phyloP scores from a whole-genome alignment of 1,139 yeast genomes.

The Geotrichum candidum region DNA sequence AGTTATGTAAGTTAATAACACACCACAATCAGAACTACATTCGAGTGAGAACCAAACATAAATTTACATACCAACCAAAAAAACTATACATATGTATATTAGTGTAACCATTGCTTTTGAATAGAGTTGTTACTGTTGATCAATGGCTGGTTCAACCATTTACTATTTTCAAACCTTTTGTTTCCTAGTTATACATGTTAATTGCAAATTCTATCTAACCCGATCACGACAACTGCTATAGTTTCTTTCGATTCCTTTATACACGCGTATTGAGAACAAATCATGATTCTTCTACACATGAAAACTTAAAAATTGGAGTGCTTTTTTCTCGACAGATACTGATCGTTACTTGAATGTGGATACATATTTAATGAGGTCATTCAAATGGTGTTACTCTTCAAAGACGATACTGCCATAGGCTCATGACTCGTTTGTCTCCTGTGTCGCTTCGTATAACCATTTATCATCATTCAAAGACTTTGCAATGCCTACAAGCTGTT shows the following conservation, averaged over 20 bases:
- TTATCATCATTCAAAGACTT: constrained; percentile 14
- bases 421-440: background rate
- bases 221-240: too few relatives aligned
- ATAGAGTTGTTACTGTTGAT: too few relatives aligned
- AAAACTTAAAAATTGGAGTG: background rate
- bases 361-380: background rate
- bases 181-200: too few relatives aligned
- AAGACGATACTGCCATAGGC: background rate
- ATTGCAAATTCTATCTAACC: too few relatives aligned
- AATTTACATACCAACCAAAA: background rate
- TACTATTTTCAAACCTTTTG: too few relatives aligned
- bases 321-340: background rate
- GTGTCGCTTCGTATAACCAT: constrained; percentile 12
- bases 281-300: background rate
- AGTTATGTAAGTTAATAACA: background rate
- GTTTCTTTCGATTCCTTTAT: too few relatives aligned
- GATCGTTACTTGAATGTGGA: background rate
- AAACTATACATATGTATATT: too few relatives aligned
- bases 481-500: constrained; percentile 7
- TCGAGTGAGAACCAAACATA: background rate
- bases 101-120: too few relatives aligned
- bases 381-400: background rate
- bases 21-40: background rate
- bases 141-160: too few relatives aligned
- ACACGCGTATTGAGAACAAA: background rate